Base-by-base conservation (phyloP, 768 basidiomycete species). In the Nidula microcarpa region DNA sequence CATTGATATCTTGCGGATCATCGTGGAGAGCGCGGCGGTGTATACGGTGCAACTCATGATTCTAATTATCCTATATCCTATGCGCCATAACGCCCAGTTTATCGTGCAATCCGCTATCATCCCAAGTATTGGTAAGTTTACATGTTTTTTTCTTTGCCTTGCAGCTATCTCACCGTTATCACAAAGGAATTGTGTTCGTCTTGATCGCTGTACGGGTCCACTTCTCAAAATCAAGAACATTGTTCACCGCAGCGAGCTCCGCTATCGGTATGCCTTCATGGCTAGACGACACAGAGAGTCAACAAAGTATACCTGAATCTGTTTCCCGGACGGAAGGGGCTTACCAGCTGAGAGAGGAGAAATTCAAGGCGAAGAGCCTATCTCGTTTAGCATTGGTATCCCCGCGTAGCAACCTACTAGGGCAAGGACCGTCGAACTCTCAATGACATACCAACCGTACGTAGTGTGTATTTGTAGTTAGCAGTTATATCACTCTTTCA, bases 21-120 rank as follows among this genome's bases (percentile, higher is more conserved):
- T 70, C 7, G 52, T 70, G 36, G 68, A 70, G 49, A 70, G 68
- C 47, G 68, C 68, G 1, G 59, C 62, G 53, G 55, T 68, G 16
- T 70, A 68, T 51, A 67, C 67, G 5, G 35, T 67, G 7, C 55
- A 67, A 41, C 51, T 66, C 10, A 54, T 68, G 33, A 39, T 67
- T 35, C 55, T 68, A 9, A 62, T 68, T 33, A 59, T 68, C 17
- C 55, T 70, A 1, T 65, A 63, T 44, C 61, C 64, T 11, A 35
- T 60, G 33, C 49, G 57, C 17, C 57, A 62, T 48, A 60, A 61
- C 32, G 63, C 63, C 8, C 65, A 66, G 43, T 58, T 60, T 41
- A 59, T 69, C 10, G 53, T 69, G 32, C 65, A 65, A 34, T 53
- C 52, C 16, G 59, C 63, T 6, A 57, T 67, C 13, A 56, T 67